A percentile compares a stretch with the other conserved stretches of the same genome.
Evolutionary conservation across 495 filamentous ascomycete species (phyloP).

Genomic region (Evernia prunastri): DNA sequence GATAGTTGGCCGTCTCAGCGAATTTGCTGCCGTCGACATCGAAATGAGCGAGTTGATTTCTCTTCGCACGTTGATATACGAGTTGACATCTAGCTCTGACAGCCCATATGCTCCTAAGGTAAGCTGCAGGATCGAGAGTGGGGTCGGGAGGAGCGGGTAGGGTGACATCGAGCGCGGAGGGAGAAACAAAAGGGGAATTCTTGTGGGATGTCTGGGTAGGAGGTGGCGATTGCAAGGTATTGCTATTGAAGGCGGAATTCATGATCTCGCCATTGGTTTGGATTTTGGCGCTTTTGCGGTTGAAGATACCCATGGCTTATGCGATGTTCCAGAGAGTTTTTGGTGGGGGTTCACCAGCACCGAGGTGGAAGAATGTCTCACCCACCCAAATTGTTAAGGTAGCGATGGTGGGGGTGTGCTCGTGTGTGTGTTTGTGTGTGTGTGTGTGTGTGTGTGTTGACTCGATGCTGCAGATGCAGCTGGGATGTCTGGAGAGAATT

Average conservation of each 20-base stretch:
- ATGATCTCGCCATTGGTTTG: slow-evolving; percentile 46
- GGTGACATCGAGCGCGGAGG: slow-evolving; percentile 55
- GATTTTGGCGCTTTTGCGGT: slow-evolving; percentile 52
- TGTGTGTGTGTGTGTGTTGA: too few relatives aligned
- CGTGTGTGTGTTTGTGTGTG: too few relatives aligned
- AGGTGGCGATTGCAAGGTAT: slow-evolving; percentile 48
- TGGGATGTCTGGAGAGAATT: not conserved
- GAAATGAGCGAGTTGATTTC: slow-evolving; percentile 79
- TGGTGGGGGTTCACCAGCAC: too few relatives aligned
- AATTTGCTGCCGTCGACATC: slow-evolving; percentile 88
- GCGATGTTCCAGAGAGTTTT: not conserved
- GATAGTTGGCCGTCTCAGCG: slow-evolving; percentile 78
- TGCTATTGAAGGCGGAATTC: slow-evolving; percentile 47
- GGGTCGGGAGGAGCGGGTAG: slow-evolving; percentile 86
- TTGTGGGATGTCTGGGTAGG: slow-evolving; percentile 29
- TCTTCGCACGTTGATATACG: slow-evolving; percentile 69
- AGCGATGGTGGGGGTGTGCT: too few relatives aligned
- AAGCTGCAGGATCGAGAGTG: slow-evolving; percentile 81
- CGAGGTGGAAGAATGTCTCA: not conserved
- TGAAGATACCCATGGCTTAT: slow-evolving; percentile 55
- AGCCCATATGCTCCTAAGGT: slow-evolving; percentile 83
- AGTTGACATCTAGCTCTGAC: slow-evolving; percentile 73
- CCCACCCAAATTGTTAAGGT: not conserved
- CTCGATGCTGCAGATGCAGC: not conserved
- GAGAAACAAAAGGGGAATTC: slow-evolving; percentile 29